Base-by-base conservation (phyloP, 2,329 filamentous ascomycete genomes). In the Trichoderma hamatum region DNA sequence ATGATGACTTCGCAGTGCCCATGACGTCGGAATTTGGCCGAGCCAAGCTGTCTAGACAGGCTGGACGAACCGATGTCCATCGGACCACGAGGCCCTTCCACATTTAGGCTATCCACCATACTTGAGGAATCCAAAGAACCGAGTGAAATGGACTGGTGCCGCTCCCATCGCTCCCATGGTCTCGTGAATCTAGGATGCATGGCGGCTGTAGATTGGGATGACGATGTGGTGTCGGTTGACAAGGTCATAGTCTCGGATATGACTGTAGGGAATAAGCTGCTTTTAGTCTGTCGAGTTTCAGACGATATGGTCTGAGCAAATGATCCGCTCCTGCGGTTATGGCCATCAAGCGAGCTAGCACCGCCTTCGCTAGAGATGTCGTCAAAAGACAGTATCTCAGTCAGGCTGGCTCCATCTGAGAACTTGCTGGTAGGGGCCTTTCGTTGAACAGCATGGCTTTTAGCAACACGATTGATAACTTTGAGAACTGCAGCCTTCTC, bases 391-490 rank as follows among this genome's bases (percentile, higher is more conserved):
- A 79, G 73, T 14, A 54, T 30, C 30, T 64, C 62, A 19, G 81
- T 71, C 4, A 87, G 75, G 70, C 77, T 84, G 1, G 87, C 89
- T 7, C 78, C 81, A 54, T 88, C 87, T 0, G 86, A 86, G 69
- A 85, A 83, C 21, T 83, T 82, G 69, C 80, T 82, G 4, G 78
- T 71, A 11, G 79, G 78, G 16, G 80, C 80, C 54, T 79, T 83
- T 59, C 81, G 80, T 61, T 78, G 80, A 55, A 84, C 75, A 10
- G 82, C 76, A 69, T 94, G 91, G 39, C 85, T 89, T 75, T 84
- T 89, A 24, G 92, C 88, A 60, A 94, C 90, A 58, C 89, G 90
- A 72, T 96, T 90, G 61, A 97, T 92, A 43, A 96, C 86, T 72
- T 84, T 86, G 49, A 94, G 80, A 10, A 97, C 87, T 46, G 87